These are phyloP conservation scores for Musa acuminata DNA, from an alignment of 176 grass and related monocot species.

Conservation along the genomic window DNA sequence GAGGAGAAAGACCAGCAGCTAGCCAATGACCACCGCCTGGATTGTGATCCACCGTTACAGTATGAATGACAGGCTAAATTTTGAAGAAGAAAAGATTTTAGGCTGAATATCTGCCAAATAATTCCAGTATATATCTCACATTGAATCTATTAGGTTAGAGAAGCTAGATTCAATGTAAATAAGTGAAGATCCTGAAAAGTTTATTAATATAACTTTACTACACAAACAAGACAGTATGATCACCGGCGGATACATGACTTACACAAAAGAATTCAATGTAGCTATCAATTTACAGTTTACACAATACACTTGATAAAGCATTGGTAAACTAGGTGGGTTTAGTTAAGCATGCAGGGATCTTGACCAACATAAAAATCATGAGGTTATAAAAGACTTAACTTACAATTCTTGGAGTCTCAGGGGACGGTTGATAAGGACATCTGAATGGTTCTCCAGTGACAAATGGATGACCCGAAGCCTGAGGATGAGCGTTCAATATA, in stretches of 20 bases:
- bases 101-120: neutral
- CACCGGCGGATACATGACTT: neutral
- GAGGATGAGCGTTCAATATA: constrained; percentile 31
- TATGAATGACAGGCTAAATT: constrained; percentile 66
- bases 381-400: constrained; percentile 28
- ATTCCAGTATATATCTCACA: neutral
- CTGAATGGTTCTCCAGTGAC: constrained; percentile 83
- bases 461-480: constrained; percentile 95
- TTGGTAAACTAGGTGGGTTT: neutral
- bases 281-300: neutral
- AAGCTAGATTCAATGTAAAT: neutral
- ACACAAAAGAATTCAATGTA: no score
- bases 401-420: constrained; percentile 84
- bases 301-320: neutral
- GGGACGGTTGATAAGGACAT: constrained; percentile 60
- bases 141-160: neutral
- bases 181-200: neutral
- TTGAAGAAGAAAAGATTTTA: constrained; percentile 25
- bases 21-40: constrained; percentile 91
- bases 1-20: constrained; percentile 88
- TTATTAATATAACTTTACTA: neutral
- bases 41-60: constrained; percentile 90
- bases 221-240: neutral
- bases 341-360: neutral
- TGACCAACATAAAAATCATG: neutral